These are phyloP conservation scores for Tubosaeta sp. DNA, from an alignment of 768 basidiomycete genomes.

Conservation along the genomic window DNA sequence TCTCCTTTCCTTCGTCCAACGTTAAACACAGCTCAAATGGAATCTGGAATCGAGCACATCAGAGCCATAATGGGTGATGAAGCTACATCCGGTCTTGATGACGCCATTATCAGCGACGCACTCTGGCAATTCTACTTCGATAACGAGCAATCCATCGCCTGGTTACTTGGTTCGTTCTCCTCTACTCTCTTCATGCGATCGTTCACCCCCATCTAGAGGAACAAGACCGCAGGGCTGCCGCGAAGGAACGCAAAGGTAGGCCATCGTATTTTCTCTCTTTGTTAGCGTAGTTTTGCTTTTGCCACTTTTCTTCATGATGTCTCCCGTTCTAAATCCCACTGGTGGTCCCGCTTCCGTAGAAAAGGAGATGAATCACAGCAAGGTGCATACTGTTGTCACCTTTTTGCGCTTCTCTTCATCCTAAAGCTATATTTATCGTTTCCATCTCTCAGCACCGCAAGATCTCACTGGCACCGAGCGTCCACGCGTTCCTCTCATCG, in stretches of 20 bases:
- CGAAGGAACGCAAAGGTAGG: slow-evolving; percentile 85
- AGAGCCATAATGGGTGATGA: slow-evolving; percentile 63
- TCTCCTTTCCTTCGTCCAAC: slow-evolving; percentile 5
- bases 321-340: slow-evolving; percentile 28
- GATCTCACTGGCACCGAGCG: slow-evolving; percentile 27
- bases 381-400: slow-evolving; percentile 49
- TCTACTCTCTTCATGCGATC: not conserved
- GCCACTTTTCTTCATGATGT: slow-evolving; percentile 30
- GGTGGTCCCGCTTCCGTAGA: slow-evolving; percentile 35
- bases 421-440: slow-evolving; percentile 17
- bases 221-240: slow-evolving; percentile 55
- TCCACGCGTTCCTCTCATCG: slow-evolving; percentile 56
- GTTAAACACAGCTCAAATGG: slow-evolving; percentile 54
- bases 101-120: slow-evolving; percentile 68
- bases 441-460: slow-evolving; percentile 18
- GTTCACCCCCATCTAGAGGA: slow-evolving; percentile 47
- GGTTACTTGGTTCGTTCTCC: slow-evolving; percentile 60
- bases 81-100: slow-evolving; percentile 62
- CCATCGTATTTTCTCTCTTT: slow-evolving; percentile 25
- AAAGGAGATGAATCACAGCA: slow-evolving; percentile 41
- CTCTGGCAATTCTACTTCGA: slow-evolving; percentile 91
- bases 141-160: slow-evolving; percentile 68
- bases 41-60: slow-evolving; percentile 65
- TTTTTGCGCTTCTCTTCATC: slow-evolving; percentile 18
- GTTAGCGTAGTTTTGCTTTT: slow-evolving; percentile 35